Base-by-base conservation (phyloP, 1,139 yeast genomes). In the Debaryomyces robertsiae region DNA sequence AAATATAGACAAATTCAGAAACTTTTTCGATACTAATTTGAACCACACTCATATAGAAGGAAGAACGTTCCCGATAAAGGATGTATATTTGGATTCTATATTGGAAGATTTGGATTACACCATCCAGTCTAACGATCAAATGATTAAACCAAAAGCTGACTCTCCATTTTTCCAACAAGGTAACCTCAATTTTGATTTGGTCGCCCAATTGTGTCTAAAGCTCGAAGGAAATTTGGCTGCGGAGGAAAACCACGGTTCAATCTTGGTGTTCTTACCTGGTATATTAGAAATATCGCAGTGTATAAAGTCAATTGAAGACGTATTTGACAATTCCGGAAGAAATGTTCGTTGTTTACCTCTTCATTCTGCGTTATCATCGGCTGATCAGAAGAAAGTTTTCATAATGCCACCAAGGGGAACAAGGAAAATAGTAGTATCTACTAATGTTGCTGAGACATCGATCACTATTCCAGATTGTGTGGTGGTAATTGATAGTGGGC, bases 381-480 rank as follows among this genome's bases (percentile, higher is more conserved):
- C 72, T n/a, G 96, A 89, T 36, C 98, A 91, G 55, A 80, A 82
- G 40, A 67, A 70, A 38, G 95, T 91, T 0, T 91, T 91, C 57
- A 69, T 63, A 17, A 44, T 44, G 3, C 73, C 85, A 0, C 81
- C 82, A 1, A 57, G 52, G 1, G 76, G 79, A 0, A 67, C 69
- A 30, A 71, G 96, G 45, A 93, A 91, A 53, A 77, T 91, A 29
- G 88, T 91, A n/a, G 90, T 88, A 0, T 81, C 96, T 1, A 93
- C 98, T 0, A 93, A 87, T 54, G 84, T 87, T 46, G 87, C 96
- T 0, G 95, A 86, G 60, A 86, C 95, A 0, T 88, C 96, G 22
- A 87, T 88, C 46, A 88, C 96, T 1, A 93, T 93, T 42, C 90
- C 96, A 9, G 98, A 93, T 63, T 88, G 94, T 63, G 96, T 90